A percentile compares a stretch with the other conserved stretches of the same genome.
Evolutionary conservation across 768 basidiomycete species (phyloP).

Genomic region (Phylloporus rhodoxanthus): DNA sequence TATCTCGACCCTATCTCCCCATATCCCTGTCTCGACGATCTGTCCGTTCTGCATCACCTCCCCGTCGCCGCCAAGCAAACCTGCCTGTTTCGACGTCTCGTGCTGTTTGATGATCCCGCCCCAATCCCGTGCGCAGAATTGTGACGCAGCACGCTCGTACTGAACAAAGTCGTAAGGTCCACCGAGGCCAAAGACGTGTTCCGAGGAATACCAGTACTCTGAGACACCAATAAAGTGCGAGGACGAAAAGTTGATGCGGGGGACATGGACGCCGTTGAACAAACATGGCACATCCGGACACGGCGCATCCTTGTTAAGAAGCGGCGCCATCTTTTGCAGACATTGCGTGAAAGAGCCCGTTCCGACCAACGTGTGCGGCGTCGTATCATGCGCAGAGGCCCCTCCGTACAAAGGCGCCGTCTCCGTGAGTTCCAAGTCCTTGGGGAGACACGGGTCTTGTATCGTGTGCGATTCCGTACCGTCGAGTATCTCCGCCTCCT

Average conservation of each 20-base stretch:
- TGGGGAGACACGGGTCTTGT: conserved; percentile 88
- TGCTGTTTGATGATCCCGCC: conserved; percentile 64
- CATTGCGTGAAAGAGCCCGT: conserved; percentile 91
- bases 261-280: conserved; percentile 92
- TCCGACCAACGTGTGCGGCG: conserved; percentile 63
- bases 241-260: conserved; percentile 88
- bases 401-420: conserved; percentile 40
- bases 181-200: conserved; percentile 92
- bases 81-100: conserved; percentile 43
- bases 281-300: conserved; percentile 84
- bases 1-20: conserved; percentile 72
- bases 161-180: conserved; percentile 95
- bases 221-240: conserved; percentile 96
- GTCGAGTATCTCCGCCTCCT: conserved; percentile 36
- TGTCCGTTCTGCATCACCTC: conserved; percentile 57
- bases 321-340: conserved; percentile 59
- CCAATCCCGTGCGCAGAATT: conserved; percentile 84
- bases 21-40: conserved; percentile 58
- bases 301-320: conserved; percentile 79
- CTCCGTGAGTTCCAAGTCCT: conserved; percentile 59
- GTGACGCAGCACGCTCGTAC: conserved; percentile 87
- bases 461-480: conserved; percentile 37
- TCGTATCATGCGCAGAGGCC: conserved; percentile 32
- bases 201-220: conserved; percentile 99
- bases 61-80: conserved; percentile 53